A percentile compares a stretch with the other conserved stretches of the same genome.
Evolutionary conservation across 2,329 filamentous ascomycete genomes (phyloP).

Genomic region (Mariannaea sp.): DNA sequence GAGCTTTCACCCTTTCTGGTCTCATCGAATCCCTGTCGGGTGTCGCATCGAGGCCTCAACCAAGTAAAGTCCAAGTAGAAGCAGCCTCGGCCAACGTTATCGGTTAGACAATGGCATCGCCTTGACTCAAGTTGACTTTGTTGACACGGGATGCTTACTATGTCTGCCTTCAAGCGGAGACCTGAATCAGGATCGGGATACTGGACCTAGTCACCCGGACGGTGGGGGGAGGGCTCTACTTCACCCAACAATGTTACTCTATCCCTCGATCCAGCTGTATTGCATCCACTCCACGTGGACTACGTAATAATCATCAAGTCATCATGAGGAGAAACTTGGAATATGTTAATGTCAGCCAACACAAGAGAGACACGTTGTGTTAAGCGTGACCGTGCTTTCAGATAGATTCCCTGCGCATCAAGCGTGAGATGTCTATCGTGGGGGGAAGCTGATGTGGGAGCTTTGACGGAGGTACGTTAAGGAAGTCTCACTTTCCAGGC

Average conservation of each 20-base stretch:
- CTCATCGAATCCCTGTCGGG: not conserved
- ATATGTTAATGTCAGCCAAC: constrained; percentile 11
- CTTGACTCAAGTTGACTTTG: no score
- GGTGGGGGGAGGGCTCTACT: not conserved
- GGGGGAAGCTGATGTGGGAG: no score
- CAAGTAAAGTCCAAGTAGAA: not conserved
- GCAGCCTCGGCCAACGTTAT: not conserved
- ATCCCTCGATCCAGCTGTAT: not conserved
- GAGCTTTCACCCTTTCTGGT: not conserved
- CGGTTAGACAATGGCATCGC: constrained; percentile 1
- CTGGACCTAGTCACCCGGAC: not conserved
- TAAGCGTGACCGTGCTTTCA: not conserved
- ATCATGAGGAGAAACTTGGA: not conserved
- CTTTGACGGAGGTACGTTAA: no score
- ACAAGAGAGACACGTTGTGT: constrained; percentile 14
- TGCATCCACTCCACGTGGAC: not conserved
- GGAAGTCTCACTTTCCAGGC: no score
- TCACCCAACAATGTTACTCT: not conserved
- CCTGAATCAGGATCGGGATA: no score
- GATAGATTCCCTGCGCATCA: not conserved
- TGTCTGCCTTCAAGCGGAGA: not conserved
- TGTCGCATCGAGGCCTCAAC: constrained; percentile 4
- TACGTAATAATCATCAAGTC: not conserved
- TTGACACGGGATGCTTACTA: not conserved
- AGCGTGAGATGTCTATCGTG: not conserved